A percentile compares a stretch with the other conserved stretches of the same genome.
Conservation (phyloP, 345 rosid genomes). For the Arabidopsis thaliana region TAIR10.1 NC_003074.8:8804001-8804500, state of each 20-base stretch:
- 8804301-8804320: background rate
- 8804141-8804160: slow-evolving; percentile 4
- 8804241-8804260: slow-evolving; percentile 33
- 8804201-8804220: slow-evolving; percentile 26
- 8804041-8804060: background rate
- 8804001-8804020: slow-evolving; percentile 7
- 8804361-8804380: background rate
- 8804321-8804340: background rate
- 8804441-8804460: background rate
- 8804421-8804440: background rate
- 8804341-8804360: background rate
- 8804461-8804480: background rate
- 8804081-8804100: slow-evolving; percentile 14
- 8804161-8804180: slow-evolving; percentile 16
- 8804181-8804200: slow-evolving; percentile 14
- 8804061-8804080: slow-evolving; percentile 16
- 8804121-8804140: slow-evolving; percentile 46
- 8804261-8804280: slow-evolving; percentile 26
- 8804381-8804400: background rate
- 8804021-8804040: background rate
- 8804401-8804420: background rate
- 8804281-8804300: slow-evolving; percentile 7
- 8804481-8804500: background rate
- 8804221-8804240: slow-evolving; percentile 9
- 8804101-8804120: slow-evolving; percentile 13